Evolutionary conservation across 2,329 filamentous ascomycete species (phyloP).

Genomic region (Plectosphaerella sp.): DNA sequence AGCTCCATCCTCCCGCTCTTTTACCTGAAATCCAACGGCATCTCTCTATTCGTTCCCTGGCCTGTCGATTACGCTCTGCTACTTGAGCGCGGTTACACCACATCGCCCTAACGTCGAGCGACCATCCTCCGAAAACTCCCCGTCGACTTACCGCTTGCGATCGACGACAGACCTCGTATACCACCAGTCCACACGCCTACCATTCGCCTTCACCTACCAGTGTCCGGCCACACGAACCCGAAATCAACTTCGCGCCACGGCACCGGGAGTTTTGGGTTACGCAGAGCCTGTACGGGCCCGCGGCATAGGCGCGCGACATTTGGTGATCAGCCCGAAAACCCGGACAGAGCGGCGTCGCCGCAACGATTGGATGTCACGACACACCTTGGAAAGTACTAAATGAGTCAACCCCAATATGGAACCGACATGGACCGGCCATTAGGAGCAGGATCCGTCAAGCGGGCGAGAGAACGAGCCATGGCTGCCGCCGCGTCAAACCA

Average conservation of each 20-base stretch:
- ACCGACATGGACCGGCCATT: constrained; percentile 43
- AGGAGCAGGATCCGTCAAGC: constrained; percentile 45
- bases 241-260: constrained; percentile 5
- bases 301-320: not conserved
- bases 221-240: constrained; percentile 5
- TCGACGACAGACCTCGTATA: not conserved
- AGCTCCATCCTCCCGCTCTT: not conserved
- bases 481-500: constrained; percentile 27
- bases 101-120: constrained; percentile 8
- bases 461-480: constrained; percentile 49
- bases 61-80: constrained; percentile 9
- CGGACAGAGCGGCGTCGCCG: constrained; percentile 6
- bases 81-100: constrained; percentile 6
- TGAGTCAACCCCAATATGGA: constrained; percentile 54
- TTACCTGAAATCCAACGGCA: not conserved
- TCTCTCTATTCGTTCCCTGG: constrained; percentile 11
- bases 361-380: not conserved
- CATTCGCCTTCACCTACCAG: too few relatives aligned
- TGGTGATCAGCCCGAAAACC: not conserved
- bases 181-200: too few relatives aligned
- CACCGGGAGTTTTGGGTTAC: too few relatives aligned
- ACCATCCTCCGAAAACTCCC: constrained; percentile 6
- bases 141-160: not conserved
- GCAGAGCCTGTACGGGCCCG: too few relatives aligned
- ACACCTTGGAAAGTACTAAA: constrained; percentile 31